Evolutionary conservation across 331 rosid species (phyloP).

Genomic region (Arachis monticola): DNA sequence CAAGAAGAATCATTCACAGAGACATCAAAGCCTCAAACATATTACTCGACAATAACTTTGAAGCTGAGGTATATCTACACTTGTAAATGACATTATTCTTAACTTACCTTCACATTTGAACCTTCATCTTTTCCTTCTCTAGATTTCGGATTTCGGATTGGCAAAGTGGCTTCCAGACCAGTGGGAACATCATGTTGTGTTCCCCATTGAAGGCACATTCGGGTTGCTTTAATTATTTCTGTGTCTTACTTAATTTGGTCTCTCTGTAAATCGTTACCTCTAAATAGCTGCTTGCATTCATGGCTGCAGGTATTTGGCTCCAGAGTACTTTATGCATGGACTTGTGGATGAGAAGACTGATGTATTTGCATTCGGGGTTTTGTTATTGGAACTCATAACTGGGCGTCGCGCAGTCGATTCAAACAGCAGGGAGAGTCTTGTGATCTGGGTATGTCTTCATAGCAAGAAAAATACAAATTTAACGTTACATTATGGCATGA

Average conservation of each 20-base stretch:
- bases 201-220: slow-evolving; percentile 95
- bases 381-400: slow-evolving; percentile 77
- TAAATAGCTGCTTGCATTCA: slow-evolving; percentile 13
- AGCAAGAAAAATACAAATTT: no score
- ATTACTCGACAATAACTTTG: slow-evolving; percentile 53
- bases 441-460: slow-evolving; percentile 73
- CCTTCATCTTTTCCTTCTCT: not conserved
- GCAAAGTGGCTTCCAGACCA: slow-evolving; percentile 96
- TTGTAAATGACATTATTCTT: no score
- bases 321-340: slow-evolving; percentile 96
- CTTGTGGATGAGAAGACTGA: slow-evolving; percentile 84
- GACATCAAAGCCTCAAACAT: slow-evolving; percentile 92
- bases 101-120: not conserved
- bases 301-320: slow-evolving; percentile 73
- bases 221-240: slow-evolving; percentile 57
- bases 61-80: slow-evolving; percentile 60
- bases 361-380: slow-evolving; percentile 84
- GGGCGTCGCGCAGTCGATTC: slow-evolving; percentile 93
- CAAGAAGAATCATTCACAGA: slow-evolving; percentile 83
- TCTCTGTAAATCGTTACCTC: not conserved
- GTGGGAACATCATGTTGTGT: slow-evolving; percentile 87
- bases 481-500: not conserved
- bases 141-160: slow-evolving; percentile 91
- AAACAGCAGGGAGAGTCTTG: slow-evolving; percentile 80
- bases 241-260: not conserved